These are phyloP conservation scores for Stromatinia cepivora DNA, from an alignment of 2,329 filamentous ascomycete species.

Conservation along the genomic window DNA sequence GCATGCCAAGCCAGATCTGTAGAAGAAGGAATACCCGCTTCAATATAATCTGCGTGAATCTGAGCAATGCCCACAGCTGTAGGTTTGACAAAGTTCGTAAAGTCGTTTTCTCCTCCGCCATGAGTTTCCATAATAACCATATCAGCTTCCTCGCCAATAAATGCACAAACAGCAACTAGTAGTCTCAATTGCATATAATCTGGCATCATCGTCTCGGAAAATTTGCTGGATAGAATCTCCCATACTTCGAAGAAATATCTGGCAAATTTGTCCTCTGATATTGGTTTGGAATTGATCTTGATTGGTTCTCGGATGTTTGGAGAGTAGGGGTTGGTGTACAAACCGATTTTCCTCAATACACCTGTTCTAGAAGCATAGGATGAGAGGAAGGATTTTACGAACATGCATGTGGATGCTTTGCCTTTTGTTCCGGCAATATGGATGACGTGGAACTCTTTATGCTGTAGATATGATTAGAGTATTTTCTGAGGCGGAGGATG, in stretches of 20 bases:
- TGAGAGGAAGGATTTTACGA: conserved; percentile 59
- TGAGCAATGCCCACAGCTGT: conserved; percentile 60
- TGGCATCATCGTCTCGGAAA: conserved; percentile 50
- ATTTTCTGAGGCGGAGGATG: neutral
- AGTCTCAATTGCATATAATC: conserved; percentile 60
- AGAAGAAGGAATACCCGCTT: conserved; percentile 58
- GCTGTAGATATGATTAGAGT: neutral
- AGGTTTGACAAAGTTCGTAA: conserved; percentile 61
- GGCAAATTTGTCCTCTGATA: conserved; percentile 58
- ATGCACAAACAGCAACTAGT: conserved; percentile 64
- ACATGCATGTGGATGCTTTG: conserved; percentile 70
- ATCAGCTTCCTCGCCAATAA: conserved; percentile 61
- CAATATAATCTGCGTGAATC: conserved; percentile 65
- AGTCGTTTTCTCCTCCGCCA: conserved; percentile 65
- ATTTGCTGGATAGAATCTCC: conserved; percentile 35
- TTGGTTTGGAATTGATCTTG: conserved; percentile 56
- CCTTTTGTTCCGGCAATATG: conserved; percentile 72
- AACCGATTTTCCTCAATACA: conserved; percentile 47
- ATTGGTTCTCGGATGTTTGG: conserved; percentile 65
- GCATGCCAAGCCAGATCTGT: conserved; percentile 72
- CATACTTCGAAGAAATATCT: conserved; percentile 23
- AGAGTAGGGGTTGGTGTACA: conserved; percentile 68
- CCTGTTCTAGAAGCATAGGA: conserved; percentile 45
- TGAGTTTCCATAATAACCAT: conserved; percentile 64
- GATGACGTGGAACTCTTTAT: conserved; percentile 46